These are phyloP conservation scores for Candida orba DNA, from an alignment of 805 yeast genomes.

Conservation along the genomic window DNA sequence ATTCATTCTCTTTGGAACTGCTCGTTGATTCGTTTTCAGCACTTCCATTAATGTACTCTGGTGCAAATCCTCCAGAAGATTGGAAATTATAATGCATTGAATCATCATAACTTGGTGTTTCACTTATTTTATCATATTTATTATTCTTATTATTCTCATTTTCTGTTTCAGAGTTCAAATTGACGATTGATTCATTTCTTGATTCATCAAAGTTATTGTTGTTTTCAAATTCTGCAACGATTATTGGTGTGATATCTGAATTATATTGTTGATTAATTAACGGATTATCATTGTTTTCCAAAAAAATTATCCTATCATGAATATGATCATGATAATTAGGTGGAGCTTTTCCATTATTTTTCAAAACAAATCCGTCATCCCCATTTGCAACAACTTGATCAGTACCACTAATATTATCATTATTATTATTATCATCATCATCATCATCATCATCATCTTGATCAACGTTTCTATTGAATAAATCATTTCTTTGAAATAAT, in stretches of 20 bases:
- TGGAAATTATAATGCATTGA: conserved; percentile 50
- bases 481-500: conserved; percentile 21
- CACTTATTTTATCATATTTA: conserved; percentile 32
- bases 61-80: conserved; percentile 39
- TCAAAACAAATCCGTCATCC: conserved; percentile 9
- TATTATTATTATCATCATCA: no score
- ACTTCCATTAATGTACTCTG: conserved; percentile 36
- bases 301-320: conserved; percentile 44
- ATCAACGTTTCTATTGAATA: not conserved
- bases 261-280: not conserved
- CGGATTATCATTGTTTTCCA: conserved; percentile 10
- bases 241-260: not conserved
- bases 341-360: conserved; percentile 49
- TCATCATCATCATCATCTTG: not conserved
- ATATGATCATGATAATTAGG: conserved; percentile 69
- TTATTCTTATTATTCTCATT: not conserved
- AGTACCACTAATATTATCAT: no score
- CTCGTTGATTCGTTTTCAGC: no score
- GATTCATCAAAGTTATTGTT: not conserved
- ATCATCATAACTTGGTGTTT: conserved; percentile 71
- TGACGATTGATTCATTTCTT: not conserved
- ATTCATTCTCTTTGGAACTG: no score
- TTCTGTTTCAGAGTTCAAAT: no score
- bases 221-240: conserved; percentile 3
- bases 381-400: conserved; percentile 22